Conservation (phyloP, 2,329 filamentous ascomycete genomes). For the Podosphaera xanthii region DNA sequence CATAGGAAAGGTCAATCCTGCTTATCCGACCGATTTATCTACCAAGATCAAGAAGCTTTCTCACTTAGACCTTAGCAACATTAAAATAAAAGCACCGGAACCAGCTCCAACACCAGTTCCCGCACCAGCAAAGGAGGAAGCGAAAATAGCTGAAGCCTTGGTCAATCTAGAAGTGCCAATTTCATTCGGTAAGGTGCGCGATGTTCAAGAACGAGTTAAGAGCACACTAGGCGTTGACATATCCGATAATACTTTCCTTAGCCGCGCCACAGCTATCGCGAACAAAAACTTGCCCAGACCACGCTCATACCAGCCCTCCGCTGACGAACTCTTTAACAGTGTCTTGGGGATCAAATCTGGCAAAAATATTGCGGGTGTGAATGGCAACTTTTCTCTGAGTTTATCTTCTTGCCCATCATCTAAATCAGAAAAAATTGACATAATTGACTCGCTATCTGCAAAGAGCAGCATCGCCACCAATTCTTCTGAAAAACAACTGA, state of each 20-base stretch:
- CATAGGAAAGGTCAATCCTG: conserved; percentile 51
- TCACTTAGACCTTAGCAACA: conserved; percentile 85
- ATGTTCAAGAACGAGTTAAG: conserved; percentile 61
- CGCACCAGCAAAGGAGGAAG: conserved; percentile 19
- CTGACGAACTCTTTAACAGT: conserved; percentile 74
- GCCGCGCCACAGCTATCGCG: conserved; percentile 62
- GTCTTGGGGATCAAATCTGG: conserved; percentile 46
- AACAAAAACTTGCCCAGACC: conserved; percentile 64
- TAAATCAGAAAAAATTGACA: conserved; percentile 36
- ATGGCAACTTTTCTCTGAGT: conserved; percentile 33
- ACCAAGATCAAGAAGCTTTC: conserved; percentile 49
- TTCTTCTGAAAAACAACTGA: conserved; percentile 7
- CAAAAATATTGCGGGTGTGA: conserved; percentile 26
- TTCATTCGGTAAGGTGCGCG: conserved; percentile 50
- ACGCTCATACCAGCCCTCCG: conserved; percentile 38
- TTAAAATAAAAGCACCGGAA: conserved; percentile 43
- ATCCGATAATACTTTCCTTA: conserved; percentile 69
- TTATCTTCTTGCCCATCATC: conserved; percentile 34
- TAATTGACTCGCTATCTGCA: conserved; percentile 59
- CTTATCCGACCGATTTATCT: conserved; percentile 49
- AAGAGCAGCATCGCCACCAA: conserved; percentile 15
- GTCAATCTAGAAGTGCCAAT: conserved; percentile 40
- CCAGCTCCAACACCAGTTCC: conserved; percentile 18
- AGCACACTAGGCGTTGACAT: conserved; percentile 56
- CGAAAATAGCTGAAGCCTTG: conserved; percentile 20